Evolutionary conservation across 306 rosid species (phyloP).

Genomic region (Argentina anserina): DNA sequence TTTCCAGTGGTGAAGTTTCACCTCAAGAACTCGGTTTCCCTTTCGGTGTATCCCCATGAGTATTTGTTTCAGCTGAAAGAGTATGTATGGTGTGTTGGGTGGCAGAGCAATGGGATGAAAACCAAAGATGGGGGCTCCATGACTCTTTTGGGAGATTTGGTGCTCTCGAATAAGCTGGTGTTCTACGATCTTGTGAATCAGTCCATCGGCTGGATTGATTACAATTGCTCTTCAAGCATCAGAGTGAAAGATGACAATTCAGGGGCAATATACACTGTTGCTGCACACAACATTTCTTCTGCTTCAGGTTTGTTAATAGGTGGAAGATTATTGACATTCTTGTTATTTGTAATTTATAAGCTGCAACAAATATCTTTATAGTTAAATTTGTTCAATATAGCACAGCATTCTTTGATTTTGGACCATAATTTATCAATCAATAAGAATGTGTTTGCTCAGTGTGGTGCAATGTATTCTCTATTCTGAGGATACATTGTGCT

Average conservation of each 20-base stretch:
- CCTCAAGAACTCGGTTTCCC: constrained; percentile 14
- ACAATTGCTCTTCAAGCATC: constrained; percentile 44
- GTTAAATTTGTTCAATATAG: constrained; percentile 3
- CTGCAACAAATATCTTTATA: constrained; percentile 15
- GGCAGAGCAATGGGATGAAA: constrained; percentile 18
- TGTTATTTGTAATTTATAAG: constrained; percentile 1
- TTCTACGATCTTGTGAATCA: constrained; percentile 11
- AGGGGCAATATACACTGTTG: constrained; percentile 46
- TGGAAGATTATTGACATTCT: neutral
- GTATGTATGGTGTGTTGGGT: constrained; percentile 16
- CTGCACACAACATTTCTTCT: constrained; percentile 45
- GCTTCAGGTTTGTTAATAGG: neutral
- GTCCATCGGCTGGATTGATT: constrained; percentile 11
- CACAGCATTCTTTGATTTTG: constrained; percentile 14
- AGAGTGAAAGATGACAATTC: constrained; percentile 55
- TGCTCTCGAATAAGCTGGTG: constrained; percentile 21
- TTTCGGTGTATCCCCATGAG: constrained; percentile 15
- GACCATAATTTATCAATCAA: constrained; percentile 8
- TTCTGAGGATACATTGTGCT: neutral
- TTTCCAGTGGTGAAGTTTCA: constrained; percentile 19
- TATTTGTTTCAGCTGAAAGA: constrained; percentile 13
- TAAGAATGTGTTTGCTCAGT: constrained; percentile 6
- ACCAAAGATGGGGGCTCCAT: neutral
- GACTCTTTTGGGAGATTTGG: constrained; percentile 9
- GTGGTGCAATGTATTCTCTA: neutral